phyloP scores from a whole-genome alignment of 2,329 filamentous ascomycete species.

The Plenodomus biglobosus region DNA sequence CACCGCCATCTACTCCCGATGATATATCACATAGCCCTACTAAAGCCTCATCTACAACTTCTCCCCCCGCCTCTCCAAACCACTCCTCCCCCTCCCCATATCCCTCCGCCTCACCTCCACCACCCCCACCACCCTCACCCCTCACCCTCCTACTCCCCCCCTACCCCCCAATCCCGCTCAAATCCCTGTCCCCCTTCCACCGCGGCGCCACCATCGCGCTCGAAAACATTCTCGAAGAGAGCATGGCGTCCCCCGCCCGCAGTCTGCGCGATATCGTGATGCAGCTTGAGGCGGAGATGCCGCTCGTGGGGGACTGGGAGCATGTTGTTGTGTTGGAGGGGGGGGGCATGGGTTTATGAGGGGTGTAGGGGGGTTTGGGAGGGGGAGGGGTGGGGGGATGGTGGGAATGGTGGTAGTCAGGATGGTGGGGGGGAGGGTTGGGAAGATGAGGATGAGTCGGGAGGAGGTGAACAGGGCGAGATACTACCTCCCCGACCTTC shows the following conservation, averaged over 20 bases:
- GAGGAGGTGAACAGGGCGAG: neutral
- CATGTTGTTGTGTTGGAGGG: slow-evolving; percentile 5
- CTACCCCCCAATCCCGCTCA: neutral
- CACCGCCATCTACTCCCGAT: too few species aligned
- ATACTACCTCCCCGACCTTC: too few species aligned
- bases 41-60: too few species aligned
- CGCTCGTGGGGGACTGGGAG: slow-evolving; percentile 5
- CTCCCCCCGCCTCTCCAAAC: too few species aligned
- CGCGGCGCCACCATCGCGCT: slow-evolving; percentile 6
- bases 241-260: neutral
- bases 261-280: neutral
- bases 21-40: too few species aligned
- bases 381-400: neutral
- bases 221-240: slow-evolving; percentile 6
- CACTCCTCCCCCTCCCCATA: neutral
- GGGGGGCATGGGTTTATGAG: slow-evolving; percentile 5
- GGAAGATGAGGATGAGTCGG: neutral
- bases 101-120: neutral
- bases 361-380: slow-evolving; percentile 2
- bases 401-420: neutral
- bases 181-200: slow-evolving; percentile 1
- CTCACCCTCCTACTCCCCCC: neutral
- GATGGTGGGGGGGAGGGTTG: neutral
- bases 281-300: slow-evolving; percentile 3
- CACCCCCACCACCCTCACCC: neutral